phyloP scores from a whole-genome alignment of 164 flowering plant species.

The Aristolochia fimbriata region DNA sequence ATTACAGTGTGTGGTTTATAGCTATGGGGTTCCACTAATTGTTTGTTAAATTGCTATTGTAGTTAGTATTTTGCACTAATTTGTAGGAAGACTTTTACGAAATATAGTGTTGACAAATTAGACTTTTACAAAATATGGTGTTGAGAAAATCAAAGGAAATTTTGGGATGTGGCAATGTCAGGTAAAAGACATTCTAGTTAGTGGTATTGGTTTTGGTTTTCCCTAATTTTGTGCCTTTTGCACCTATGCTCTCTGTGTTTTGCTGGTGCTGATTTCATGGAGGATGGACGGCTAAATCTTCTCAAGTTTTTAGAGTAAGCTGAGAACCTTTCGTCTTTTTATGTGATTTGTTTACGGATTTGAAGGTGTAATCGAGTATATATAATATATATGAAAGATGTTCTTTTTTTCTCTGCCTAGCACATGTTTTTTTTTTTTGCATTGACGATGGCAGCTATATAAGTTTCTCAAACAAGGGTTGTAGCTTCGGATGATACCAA shows the following conservation, averaged over 20 bases:
- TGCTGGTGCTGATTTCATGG: constrained; percentile 10
- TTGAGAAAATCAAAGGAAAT: too few relatives aligned
- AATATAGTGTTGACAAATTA: too few relatives aligned
- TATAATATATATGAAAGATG: too few relatives aligned
- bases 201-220: constrained; percentile 41
- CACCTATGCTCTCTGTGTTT: constrained; percentile 10
- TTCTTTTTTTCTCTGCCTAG: background rate
- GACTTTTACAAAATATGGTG: too few relatives aligned
- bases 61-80: too few relatives aligned
- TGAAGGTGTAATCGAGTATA: background rate
- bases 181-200: too few relatives aligned
- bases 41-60: too few relatives aligned
- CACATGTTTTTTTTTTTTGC: constrained; percentile 66
- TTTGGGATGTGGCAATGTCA: too few relatives aligned
- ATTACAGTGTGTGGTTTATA: too few relatives aligned
- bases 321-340: background rate
- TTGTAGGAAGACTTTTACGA: too few relatives aligned
- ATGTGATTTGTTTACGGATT: background rate
- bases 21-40: too few relatives aligned
- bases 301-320: constrained; percentile 11
- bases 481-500: constrained; percentile 32
- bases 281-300: constrained; percentile 5
- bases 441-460: constrained; percentile 38
- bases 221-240: constrained; percentile 11
- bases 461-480: constrained; percentile 36